Percentiles rank a stretch among this genome's conserved stretches.
These are phyloP conservation scores for Rhodotorula glutinis DNA, from an alignment of 1,284 basidiomycete genomes.

Conservation along the genomic window DNA sequence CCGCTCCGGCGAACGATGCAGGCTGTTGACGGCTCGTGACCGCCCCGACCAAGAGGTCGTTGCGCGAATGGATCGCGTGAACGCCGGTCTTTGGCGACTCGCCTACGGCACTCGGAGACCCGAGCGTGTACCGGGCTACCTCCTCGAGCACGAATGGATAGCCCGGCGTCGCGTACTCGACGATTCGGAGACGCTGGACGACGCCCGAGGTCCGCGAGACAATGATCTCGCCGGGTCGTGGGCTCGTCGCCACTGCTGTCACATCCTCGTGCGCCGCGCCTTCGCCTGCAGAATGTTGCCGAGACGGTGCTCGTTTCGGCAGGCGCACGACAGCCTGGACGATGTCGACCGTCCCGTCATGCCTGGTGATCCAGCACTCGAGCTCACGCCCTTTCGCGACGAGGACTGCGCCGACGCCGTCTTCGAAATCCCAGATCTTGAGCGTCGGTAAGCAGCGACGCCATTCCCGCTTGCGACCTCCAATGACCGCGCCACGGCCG, in stretches of 20 bases:
- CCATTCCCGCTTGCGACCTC: not conserved
- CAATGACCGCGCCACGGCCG: slow-evolving; percentile 4
- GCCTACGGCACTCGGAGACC: not conserved
- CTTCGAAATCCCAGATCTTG: slow-evolving; percentile 6
- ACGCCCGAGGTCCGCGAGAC: slow-evolving; percentile 16
- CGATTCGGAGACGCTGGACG: slow-evolving; percentile 9
- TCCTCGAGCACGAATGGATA: slow-evolving; percentile 1
- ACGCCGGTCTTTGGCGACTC: slow-evolving; percentile 3
- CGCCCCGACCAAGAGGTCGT: slow-evolving; percentile 11
- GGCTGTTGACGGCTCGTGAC: slow-evolving; percentile 3
- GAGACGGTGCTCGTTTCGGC: not conserved
- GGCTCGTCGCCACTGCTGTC: slow-evolving; percentile 9
- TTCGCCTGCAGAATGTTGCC: not conserved
- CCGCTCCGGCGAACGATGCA: too few relatives aligned
- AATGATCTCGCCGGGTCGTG: slow-evolving; percentile 3
- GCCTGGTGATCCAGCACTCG: slow-evolving; percentile 13
- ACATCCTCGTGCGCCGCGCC: slow-evolving; percentile 10
- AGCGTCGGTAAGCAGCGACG: slow-evolving; percentile 9
- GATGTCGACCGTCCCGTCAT: not conserved
- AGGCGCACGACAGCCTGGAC: not conserved
- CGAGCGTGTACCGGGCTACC: slow-evolving; percentile 6
- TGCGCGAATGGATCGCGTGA: slow-evolving; percentile 15
- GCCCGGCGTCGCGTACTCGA: not conserved
- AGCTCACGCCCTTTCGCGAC: slow-evolving; percentile 4
- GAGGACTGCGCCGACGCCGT: not conserved